Conservation (phyloP, 2,329 filamentous ascomycete species). For the Fusarium euwallaceae region DNA sequence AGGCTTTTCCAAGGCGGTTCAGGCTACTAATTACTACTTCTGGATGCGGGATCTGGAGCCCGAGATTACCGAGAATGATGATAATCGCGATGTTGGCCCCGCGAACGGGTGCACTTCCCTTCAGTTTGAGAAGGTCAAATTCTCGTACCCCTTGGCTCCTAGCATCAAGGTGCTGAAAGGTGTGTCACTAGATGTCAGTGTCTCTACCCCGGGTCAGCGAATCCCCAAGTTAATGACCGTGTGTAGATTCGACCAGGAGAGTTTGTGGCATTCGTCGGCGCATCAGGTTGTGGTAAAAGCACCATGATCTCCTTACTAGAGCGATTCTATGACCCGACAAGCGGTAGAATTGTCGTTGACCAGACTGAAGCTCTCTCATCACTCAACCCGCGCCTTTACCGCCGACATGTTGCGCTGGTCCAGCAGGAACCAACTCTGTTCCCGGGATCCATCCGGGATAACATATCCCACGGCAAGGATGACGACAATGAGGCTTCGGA, state of each 20-base stretch:
- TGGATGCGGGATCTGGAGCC: constrained; percentile 58
- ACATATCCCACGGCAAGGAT: constrained; percentile 64
- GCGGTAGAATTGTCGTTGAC: constrained; percentile 55
- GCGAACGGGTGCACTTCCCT: constrained; percentile 52
- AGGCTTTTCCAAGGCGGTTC: constrained; percentile 61
- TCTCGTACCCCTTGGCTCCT: constrained; percentile 68
- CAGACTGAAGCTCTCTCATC: constrained; percentile 41
- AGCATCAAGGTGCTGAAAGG: constrained; percentile 55
- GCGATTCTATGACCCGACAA: constrained; percentile 56
- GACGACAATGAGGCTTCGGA: neutral
- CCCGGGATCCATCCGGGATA: constrained; percentile 82
- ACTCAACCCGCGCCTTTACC: constrained; percentile 61
- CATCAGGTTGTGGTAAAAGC: constrained; percentile 65
- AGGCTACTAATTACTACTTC: constrained; percentile 60
- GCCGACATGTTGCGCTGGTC: constrained; percentile 64
- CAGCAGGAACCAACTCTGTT: constrained; percentile 75
- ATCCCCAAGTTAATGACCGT: neutral
- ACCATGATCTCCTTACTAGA: constrained; percentile 67
- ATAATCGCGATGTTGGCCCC: constrained; percentile 46
- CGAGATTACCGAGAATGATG: constrained; percentile 27
- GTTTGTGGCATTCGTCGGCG: constrained; percentile 65
- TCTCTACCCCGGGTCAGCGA: neutral
- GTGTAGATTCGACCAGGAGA: constrained; percentile 55
- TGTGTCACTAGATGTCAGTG: constrained; percentile 44
- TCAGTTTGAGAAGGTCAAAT: constrained; percentile 67